Evolutionary conservation across 2,329 filamentous ascomycete genomes (phyloP).

Genomic region (Arthrinium puccinioides): DNA sequence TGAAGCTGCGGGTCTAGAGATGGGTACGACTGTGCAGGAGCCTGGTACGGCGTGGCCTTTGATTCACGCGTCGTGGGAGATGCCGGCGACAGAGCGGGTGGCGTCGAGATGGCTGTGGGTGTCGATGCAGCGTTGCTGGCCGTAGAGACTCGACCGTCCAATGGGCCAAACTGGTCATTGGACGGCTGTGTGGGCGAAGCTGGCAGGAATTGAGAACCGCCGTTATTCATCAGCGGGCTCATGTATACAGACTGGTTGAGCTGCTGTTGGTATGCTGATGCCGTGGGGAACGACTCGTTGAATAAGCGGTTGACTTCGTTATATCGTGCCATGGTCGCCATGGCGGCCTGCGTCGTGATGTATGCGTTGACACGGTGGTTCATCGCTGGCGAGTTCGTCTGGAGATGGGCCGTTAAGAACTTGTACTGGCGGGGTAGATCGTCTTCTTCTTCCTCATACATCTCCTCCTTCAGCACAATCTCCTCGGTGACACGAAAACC

Average conservation of each 20-base stretch:
- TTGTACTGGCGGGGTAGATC: conserved; percentile 63
- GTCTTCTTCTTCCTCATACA: conserved; percentile 94
- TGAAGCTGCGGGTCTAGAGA: conserved; percentile 17
- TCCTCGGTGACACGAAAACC: conserved; percentile 75
- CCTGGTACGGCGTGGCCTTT: conserved; percentile 15
- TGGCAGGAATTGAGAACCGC: conserved; percentile 7
- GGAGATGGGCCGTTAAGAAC: conserved; percentile 54
- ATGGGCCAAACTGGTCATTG: background rate
- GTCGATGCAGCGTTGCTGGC: conserved; percentile 8
- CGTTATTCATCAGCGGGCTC: conserved; percentile 15
- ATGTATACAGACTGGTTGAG: conserved; percentile 20
- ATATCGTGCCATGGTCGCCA: conserved; percentile 34
- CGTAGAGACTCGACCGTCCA: conserved; percentile 10
- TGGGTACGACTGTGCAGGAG: conserved; percentile 17
- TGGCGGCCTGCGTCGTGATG: conserved; percentile 32
- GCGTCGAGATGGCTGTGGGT: conserved; percentile 13
- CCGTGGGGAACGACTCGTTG: conserved; percentile 36
- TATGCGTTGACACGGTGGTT: conserved; percentile 51
- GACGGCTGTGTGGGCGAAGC: conserved; percentile 2
- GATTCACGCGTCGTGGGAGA: conserved; percentile 13
- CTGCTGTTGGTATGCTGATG: conserved; percentile 21
- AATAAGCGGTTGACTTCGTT: conserved; percentile 41
- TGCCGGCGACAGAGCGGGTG: conserved; percentile 18
- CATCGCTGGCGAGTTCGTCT: conserved; percentile 52
- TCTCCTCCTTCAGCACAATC: conserved; percentile 84